Percentiles rank a stretch among this genome's conserved stretches.
Evolutionary conservation across 371 early-diverging fungal genomes (phyloP).

Genomic region (Dichotomocladium elegans): DNA sequence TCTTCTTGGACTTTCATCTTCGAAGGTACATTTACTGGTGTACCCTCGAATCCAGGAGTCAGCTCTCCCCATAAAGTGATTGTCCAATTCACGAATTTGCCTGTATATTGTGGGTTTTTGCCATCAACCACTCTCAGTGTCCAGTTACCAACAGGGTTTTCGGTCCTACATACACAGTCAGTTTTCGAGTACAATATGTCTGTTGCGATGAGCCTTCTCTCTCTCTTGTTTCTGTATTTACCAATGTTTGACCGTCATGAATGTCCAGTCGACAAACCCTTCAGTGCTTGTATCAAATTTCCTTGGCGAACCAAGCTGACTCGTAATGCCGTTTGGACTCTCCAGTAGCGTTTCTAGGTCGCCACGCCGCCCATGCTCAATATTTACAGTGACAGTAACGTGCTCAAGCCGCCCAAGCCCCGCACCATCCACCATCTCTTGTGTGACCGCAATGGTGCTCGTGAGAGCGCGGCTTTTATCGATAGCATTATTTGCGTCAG

Average conservation of each 20-base stretch:
- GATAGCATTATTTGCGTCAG: conserved; percentile 14
- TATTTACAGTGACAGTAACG: conserved; percentile 76
- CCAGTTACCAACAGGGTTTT: conserved; percentile 49
- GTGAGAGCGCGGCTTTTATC: conserved; percentile 16
- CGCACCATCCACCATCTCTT: conserved; percentile 36
- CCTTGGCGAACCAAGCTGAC: conserved; percentile 67
- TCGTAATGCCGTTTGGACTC: conserved; percentile 68
- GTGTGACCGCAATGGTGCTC: conserved; percentile 30
- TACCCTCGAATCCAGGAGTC: conserved; percentile 5
- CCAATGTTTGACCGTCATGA: conserved; percentile 97
- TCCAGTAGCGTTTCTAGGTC: conserved; percentile 74
- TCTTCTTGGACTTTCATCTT: background rate
- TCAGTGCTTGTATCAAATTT: conserved; percentile 56
- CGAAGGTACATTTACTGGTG: conserved; percentile 3
- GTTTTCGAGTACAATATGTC: background rate
- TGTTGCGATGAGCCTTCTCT: too few relatives aligned
- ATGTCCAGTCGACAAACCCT: conserved; percentile 88
- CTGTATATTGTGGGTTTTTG: conserved; percentile 37
- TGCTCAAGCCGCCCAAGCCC: conserved; percentile 71
- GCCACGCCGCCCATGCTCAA: conserved; percentile 76
- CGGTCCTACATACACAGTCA: conserved; percentile 9
- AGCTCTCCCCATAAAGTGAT: conserved; percentile 71
- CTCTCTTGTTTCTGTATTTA: too few relatives aligned
- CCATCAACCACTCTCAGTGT: conserved; percentile 61
- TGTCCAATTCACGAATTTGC: conserved; percentile 57